Evolutionary conservation across 495 filamentous ascomycete species (phyloP).

Genomic region (Bacidia rubella): DNA sequence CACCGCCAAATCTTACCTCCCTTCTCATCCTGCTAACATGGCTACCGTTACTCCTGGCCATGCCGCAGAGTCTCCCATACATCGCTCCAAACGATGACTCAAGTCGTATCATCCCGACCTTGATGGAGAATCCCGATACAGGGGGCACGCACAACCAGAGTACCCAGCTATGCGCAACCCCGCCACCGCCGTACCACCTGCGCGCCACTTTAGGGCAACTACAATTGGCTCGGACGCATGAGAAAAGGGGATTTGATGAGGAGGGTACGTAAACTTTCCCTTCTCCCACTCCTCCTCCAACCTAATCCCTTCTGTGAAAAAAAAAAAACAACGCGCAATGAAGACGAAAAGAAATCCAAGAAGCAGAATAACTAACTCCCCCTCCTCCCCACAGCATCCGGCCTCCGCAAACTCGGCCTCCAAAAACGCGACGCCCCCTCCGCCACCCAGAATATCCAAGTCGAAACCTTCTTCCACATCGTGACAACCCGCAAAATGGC

Average conservation of each 20-base stretch:
- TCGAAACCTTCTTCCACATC: conserved; percentile 38
- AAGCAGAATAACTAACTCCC: too few species aligned
- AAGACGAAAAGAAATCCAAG: too few species aligned
- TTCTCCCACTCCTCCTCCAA: too few species aligned
- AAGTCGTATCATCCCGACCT: conserved; percentile 1
- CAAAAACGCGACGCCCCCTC: too few species aligned
- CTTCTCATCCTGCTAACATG: neutral
- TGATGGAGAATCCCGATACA: neutral
- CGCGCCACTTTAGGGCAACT: neutral
- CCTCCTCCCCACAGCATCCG: too few species aligned
- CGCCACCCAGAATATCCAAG: conserved; percentile 10
- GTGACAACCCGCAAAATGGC: conserved; percentile 27
- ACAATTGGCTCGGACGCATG: neutral
- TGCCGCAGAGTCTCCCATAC: neutral
- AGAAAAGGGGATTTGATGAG: neutral
- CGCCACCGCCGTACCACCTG: neutral
- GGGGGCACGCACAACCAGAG: neutral
- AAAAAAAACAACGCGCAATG: too few species aligned
- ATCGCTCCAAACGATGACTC: conserved; percentile 3
- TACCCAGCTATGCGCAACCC: conserved; percentile 10
- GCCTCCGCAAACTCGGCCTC: too few species aligned
- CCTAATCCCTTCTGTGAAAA: too few species aligned
- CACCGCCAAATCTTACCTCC: neutral
- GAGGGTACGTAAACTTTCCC: too few species aligned
- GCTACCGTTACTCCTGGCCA: neutral